Percentiles rank a stretch among this genome's conserved stretches.
Conservation (phyloP, 305 asterid genomes). For the Fraxinus sp. region DNA sequence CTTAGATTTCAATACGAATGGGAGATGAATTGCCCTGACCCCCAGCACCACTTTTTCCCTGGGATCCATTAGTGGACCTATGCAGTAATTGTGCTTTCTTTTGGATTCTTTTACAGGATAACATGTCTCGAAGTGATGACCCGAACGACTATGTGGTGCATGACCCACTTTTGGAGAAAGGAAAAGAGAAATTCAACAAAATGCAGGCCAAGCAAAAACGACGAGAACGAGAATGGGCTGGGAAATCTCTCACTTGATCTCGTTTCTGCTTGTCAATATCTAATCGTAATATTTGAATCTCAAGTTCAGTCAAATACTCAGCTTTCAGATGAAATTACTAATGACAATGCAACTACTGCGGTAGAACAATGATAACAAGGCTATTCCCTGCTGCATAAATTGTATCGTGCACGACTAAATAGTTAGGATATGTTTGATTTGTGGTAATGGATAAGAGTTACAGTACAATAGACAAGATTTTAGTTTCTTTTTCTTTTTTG, state of each 20-base stretch:
- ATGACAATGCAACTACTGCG: constrained; percentile 6
- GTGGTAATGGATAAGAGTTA: not conserved
- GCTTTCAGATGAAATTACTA: constrained; percentile 6
- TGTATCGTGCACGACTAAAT: not conserved
- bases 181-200: constrained; percentile 92
- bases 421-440: not conserved
- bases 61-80: not conserved
- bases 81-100: constrained; percentile 5
- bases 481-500: not conserved
- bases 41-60: not conserved
- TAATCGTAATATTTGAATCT: not conserved
- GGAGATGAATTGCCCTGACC: not conserved
- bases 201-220: constrained; percentile 91
- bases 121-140: constrained; percentile 88
- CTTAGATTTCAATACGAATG: not conserved
- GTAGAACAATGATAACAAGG: not conserved
- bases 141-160: constrained; percentile 86
- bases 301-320: not conserved
- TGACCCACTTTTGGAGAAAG: constrained; percentile 93
- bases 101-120: constrained; percentile 46
- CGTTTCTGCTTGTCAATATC: constrained; percentile 2
- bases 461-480: not conserved
- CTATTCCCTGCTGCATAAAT: not conserved
- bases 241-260: constrained; percentile 74
- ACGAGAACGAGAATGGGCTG: constrained; percentile 92